Conservation (phyloP, 352 stramenopile genomes). For the Phytophthora ohioensis region DNA sequence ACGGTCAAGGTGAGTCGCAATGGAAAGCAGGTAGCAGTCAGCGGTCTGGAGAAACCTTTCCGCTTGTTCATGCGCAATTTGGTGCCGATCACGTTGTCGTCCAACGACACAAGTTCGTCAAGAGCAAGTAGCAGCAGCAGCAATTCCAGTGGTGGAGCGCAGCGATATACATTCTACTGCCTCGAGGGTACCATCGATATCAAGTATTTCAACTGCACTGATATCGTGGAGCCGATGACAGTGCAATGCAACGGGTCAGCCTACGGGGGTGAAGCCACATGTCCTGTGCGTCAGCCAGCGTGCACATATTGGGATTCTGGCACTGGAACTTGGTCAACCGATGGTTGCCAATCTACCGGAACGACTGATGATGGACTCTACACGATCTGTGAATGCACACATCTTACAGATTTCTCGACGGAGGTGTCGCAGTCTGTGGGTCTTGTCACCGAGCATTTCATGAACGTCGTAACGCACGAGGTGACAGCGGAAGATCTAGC, state of each 20-base stretch:
- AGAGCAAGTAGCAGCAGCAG: slow-evolving; percentile 18
- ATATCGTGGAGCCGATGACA: slow-evolving; percentile 43
- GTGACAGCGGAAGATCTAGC: slow-evolving; percentile 66
- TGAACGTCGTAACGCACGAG: slow-evolving; percentile 60
- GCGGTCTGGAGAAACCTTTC: slow-evolving; percentile 50
- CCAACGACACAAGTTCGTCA: slow-evolving; percentile 1
- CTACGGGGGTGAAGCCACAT: slow-evolving; percentile 60
- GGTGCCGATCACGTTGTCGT: slow-evolving; percentile 30
- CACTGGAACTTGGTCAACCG: slow-evolving; percentile 60
- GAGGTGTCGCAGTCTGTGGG: slow-evolving; percentile 68
- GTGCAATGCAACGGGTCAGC: slow-evolving; percentile 64
- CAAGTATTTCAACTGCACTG: slow-evolving; percentile 65
- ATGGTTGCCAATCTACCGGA: slow-evolving; percentile 59
- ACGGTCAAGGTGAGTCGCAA: slow-evolving; percentile 61
- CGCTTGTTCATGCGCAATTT: slow-evolving; percentile 66
- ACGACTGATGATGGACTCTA: slow-evolving; percentile 71
- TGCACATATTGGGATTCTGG: slow-evolving; percentile 70
- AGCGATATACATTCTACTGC: slow-evolving; percentile 57
- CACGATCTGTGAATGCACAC: slow-evolving; percentile 77
- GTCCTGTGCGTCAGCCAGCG: slow-evolving; percentile 51
- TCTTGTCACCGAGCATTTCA: slow-evolving; percentile 68
- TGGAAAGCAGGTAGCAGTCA: slow-evolving; percentile 46
- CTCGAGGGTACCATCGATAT: slow-evolving; percentile 55
- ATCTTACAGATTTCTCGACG: slow-evolving; percentile 80
- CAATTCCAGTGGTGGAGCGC: slow-evolving; percentile 15